Conservation (phyloP, 2,329 filamentous ascomycete species). For the Byssochlamys sp. region DNA sequence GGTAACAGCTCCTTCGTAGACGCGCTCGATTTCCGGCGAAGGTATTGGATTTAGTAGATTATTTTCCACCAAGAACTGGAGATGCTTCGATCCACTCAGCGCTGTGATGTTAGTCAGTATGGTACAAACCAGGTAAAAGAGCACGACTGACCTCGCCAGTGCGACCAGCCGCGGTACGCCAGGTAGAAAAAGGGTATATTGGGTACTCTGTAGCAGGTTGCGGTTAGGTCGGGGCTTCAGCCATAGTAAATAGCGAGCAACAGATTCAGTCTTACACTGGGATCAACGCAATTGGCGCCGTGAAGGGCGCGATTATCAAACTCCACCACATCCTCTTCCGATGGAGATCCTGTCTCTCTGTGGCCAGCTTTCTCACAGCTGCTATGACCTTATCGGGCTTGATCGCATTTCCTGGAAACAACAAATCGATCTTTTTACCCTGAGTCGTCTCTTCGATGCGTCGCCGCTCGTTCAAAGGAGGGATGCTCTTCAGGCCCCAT, state of each 20-base stretch:
- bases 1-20: constrained; percentile 51
- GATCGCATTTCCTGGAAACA: constrained; percentile 66
- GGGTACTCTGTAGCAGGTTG: constrained; percentile 54
- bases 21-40: constrained; percentile 59
- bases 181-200: constrained; percentile 97
- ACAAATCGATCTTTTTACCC: constrained; percentile 54
- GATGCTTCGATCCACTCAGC: constrained; percentile 69
- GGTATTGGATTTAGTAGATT: constrained; percentile 58
- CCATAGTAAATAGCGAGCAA: background rate
- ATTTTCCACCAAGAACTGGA: constrained; percentile 70
- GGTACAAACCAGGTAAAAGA: constrained; percentile 1
- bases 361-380: constrained; percentile 62
- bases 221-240: constrained; percentile 3
- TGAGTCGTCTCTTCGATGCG: constrained; percentile 55
- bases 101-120: constrained; percentile 39
- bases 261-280: constrained; percentile 57
- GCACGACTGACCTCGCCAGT: constrained; percentile 57
- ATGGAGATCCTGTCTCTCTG: constrained; percentile 71
- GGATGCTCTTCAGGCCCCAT: constrained; percentile 94
- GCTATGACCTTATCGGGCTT: constrained; percentile 52
- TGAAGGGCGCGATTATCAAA: constrained; percentile 70
- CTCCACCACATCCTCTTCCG: constrained; percentile 69
- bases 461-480: constrained; percentile 61
- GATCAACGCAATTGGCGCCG: constrained; percentile 69
- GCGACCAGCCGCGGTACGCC: constrained; percentile 77